Percentiles rank a stretch among this genome's conserved stretches.
Evolutionary conservation across 2,329 filamentous ascomycete species (phyloP).

Genomic region (Lecanicillium sp.): DNA sequence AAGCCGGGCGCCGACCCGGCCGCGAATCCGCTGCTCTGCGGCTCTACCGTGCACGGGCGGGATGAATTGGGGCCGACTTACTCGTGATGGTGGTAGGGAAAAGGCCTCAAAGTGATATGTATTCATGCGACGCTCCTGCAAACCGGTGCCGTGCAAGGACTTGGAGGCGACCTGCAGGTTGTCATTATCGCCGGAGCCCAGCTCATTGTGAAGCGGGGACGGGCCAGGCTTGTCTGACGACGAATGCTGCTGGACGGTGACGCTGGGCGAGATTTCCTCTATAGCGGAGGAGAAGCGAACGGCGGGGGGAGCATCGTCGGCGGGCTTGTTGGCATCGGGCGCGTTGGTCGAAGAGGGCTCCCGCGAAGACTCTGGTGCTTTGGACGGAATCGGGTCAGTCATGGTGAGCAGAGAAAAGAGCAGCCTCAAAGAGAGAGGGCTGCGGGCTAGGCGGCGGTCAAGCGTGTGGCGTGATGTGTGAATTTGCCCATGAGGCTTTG

Average conservation of each 20-base stretch:
- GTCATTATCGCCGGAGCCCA: constrained; percentile 43
- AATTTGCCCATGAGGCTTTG: too few relatives aligned
- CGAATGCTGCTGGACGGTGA: constrained; percentile 15
- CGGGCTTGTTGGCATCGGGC: constrained; percentile 11
- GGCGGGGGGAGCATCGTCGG: constrained; percentile 30
- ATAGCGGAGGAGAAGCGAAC: constrained; percentile 68
- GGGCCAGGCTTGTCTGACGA: constrained; percentile 14
- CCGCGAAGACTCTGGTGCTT: constrained; percentile 11
- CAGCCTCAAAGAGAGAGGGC: too few relatives aligned
- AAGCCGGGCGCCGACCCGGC: too few relatives aligned
- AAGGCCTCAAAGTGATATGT: constrained; percentile 87
- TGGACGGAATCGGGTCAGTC: constrained; percentile 12
- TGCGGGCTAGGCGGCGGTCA: too few relatives aligned
- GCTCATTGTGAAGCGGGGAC: constrained; percentile 19
- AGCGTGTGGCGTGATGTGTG: too few relatives aligned
- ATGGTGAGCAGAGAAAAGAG: constrained; percentile 6
- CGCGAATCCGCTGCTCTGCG: too few relatives aligned
- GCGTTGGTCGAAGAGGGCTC: constrained; percentile 1
- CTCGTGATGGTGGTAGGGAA: constrained; percentile 76
- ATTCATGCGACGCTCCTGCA: constrained; percentile 77
- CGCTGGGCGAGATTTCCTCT: constrained; percentile 52
- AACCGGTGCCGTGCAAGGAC: constrained; percentile 62
- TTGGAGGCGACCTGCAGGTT: constrained; percentile 66
- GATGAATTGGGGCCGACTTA: constrained; percentile 39
- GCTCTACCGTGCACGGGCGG: too few relatives aligned